phyloP scores from a whole-genome alignment of 163 green algal genomes.

The Volvox carteri region DNA sequence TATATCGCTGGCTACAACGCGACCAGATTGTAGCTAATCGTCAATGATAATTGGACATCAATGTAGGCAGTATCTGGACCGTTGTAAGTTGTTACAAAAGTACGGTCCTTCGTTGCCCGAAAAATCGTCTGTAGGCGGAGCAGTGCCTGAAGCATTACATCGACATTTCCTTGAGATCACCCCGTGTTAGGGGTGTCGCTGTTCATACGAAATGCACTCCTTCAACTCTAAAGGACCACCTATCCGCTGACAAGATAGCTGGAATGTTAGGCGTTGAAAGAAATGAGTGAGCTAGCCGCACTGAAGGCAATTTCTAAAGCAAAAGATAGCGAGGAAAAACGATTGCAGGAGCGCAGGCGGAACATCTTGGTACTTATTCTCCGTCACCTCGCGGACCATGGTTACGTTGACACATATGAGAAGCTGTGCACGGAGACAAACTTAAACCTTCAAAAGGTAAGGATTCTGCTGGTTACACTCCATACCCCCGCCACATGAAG shows the following conservation, averaged over 20 bases:
- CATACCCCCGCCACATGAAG: not conserved
- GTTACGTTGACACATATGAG: conserved; percentile 70
- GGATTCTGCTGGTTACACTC: not conserved
- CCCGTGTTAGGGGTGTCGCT: no score
- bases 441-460: conserved; percentile 68
- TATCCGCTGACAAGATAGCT: not conserved
- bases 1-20: no score
- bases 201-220: no score
- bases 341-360: conserved; percentile 59
- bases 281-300: conserved; percentile 59
- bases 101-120: no score
- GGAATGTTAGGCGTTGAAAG: not conserved
- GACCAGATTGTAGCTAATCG: no score
- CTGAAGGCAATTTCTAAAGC: conserved; percentile 59
- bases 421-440: conserved; percentile 67
- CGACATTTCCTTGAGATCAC: no score
- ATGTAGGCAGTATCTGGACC: no score
- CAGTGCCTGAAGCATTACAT: no score
- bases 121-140: no score
- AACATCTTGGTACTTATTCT: conserved; percentile 70
- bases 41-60: no score
- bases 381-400: conserved; percentile 68
- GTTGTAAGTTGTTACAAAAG: no score
- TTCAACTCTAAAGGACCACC: not conserved
- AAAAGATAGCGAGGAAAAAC: conserved; percentile 64